Evolutionary conservation across 2,329 filamentous ascomycete species (phyloP), one percentile per base, ranked within the genome.

Genomic region (Xylaria multiplex): DNA sequence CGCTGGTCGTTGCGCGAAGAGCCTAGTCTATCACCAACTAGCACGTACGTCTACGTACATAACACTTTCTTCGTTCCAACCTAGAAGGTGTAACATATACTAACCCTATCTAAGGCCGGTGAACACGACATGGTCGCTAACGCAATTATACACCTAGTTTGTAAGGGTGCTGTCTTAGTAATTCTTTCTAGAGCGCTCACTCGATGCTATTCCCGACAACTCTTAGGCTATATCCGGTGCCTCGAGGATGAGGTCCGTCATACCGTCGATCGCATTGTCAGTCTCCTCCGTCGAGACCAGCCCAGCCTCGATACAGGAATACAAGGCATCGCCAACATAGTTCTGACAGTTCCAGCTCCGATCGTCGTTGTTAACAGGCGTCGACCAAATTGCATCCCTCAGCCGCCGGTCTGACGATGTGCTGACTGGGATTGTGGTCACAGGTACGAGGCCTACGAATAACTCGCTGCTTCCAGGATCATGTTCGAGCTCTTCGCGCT

Each of bases 281-380:
- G 14, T 40, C 55, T 64, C 40, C 2, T 64, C 49, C 11, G 8
- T 42, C 3, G 40, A 30, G 30, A 64, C 19, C 14, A 64, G 55
- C 1, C 42, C 49, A 6, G 13, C 40, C 11, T 24, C 1, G 6
- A 16, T 37, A 42, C 61, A 59, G 2, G 30, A 19, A 45, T 37
- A 35, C 30, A 64, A 14, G 6, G 61, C 55, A 6, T 64, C 61
- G 6, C 55, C 61, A 11, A 64, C 61, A 42, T 40, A 64, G 19
- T 59, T 58, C 27, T 59, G 55, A 13, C 54, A 59, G 22, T 57
- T 56, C 61, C 61, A 64, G n/a, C 27, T 37, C 8, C 22, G 19
- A 11, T 58, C 55, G 7, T 2, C 19, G 16, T 59, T 64, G 19
- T 59, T 54, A 8, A 64, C 49, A 7, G 48, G 19, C 30, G 61